Evolutionary conservation across 306 rosid genomes (phyloP), one percentile per base, ranked within the genome.

Genomic region (Cicer bijugum): DNA sequence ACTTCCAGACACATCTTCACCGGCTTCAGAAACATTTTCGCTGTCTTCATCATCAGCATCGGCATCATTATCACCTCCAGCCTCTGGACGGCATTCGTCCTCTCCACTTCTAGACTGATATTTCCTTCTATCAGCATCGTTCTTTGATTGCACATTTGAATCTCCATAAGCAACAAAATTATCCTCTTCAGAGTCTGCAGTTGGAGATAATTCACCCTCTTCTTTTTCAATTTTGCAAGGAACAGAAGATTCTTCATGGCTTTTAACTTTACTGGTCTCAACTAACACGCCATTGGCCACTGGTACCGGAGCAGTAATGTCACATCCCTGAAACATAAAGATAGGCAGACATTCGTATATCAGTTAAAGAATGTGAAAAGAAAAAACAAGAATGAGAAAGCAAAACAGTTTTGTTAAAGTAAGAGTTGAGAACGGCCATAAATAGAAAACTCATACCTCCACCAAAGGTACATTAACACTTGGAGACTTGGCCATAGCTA

Each of bases 161-260:
- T 86, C 86, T 85, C 81, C 89, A 78, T 86, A 84, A 62, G 74
- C 89, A 57, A 82, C 87, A 78, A 86, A 90, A 75, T 91, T 94
- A 81, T 91, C 97, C 83, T 94, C 97, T 80, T 86, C 99, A 42
- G 82, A 88, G 61, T 90, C 97, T 68, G 85, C 97, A 20, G 71
- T 85, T 7, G 99, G 99, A 2, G 99, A 95, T 73, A 95, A 87
- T 81, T 95, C 99, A 57, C 99, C 99, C 84, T 95, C 99, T 78
- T 95, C 99, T 78, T 91, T 95, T 84, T 95, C 99, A 69, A 85
- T 53, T 82, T 87, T 90, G 71, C 84, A 77, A 81, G 89, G 89
- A 64, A 78, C 88, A 42, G 78, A 78, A 74, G 85, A 84, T 78
- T 84, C 91, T 81, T 90, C 93, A 67, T 74, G 88, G 79, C 53